phyloP scores from a whole-genome alignment of 2,329 filamentous ascomycete genomes.

The Proliferodiscus dingleyae region DNA sequence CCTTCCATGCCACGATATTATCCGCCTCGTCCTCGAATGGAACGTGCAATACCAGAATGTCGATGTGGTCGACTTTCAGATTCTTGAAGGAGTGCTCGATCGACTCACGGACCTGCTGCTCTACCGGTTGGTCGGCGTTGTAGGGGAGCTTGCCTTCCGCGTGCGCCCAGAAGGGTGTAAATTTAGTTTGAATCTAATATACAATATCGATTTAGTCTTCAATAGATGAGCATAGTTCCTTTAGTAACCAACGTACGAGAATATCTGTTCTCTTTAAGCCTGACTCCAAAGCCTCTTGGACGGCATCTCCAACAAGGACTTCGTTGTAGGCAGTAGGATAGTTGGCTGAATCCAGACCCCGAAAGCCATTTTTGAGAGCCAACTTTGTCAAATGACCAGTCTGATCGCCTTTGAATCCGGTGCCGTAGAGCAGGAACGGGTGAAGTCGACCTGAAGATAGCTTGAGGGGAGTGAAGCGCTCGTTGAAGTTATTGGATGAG shows the following conservation, averaged over 20 bases:
- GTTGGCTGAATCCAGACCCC: background rate
- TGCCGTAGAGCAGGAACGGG: background rate
- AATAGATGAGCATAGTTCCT: too few relatives aligned
- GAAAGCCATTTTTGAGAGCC: background rate
- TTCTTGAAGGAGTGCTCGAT: conserved; percentile 1
- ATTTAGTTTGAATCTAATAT: conserved; percentile 1
- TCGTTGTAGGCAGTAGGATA: background rate
- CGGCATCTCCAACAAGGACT: background rate
- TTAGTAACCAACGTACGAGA: too few relatives aligned
- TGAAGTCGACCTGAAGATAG: background rate
- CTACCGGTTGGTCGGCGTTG: background rate
- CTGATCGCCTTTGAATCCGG: background rate
- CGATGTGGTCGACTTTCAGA: background rate
- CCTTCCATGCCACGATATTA: background rate
- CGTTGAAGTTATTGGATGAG: too few relatives aligned
- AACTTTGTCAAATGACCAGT: background rate
- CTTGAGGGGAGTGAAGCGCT: background rate
- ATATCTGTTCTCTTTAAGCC: background rate
- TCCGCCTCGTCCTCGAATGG: background rate
- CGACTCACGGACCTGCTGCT: background rate
- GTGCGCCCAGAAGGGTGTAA: background rate
- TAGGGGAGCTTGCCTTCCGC: background rate
- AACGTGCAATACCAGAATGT: background rate
- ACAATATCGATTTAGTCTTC: too few relatives aligned
- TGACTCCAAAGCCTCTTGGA: background rate